Evolutionary conservation across 2,329 filamentous ascomycete genomes (phyloP), one percentile per base, ranked within the genome.

Genomic region (Phoma sp.): DNA sequence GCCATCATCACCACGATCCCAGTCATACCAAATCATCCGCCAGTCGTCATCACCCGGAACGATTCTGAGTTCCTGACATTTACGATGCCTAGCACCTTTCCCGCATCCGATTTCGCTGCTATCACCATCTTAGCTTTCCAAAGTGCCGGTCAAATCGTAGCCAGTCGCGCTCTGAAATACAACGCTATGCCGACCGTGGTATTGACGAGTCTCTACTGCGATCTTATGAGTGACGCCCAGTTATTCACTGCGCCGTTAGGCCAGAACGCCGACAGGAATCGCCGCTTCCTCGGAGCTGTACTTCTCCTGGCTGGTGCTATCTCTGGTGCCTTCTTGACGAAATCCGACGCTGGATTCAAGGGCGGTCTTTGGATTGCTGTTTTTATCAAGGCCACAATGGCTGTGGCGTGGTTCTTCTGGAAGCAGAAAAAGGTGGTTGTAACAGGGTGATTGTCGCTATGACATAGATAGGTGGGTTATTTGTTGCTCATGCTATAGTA

Each of bases 151-250:
- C 81, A 84, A 68, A 84, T 84, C 55, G 81, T 81, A 19, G 74
- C 74, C 32, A 81, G 78, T 32, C 75, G 83, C 17, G 69, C 78
- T 12, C 72, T 85, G 19, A 81, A 81, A 8, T 81, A 80, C 62
- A 81, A 80, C 51, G 83, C 84, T 67, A 72, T 85, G 39, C 83
- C 83, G 1, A 82, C 82, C 0, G 82, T 80, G 43, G 83, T 85
- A 9, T 66, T 84, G 35, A 85, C 83, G n/a, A 82, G 78, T 51
- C 71, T 82, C 35, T 82, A 84, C 63, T 82, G 79, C 64, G 83
- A 84, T 62, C 62, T 85, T 22, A 76, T 82, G 63, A 80, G 78
- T 17, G 83, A 85, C 63, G 78, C 78, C 3, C 72, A 77, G 33
- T 68, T 84, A 12, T 74, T 83, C n/a, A 61, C 51, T 12, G 73